These are phyloP conservation scores for Halocafeteria seosinensis DNA, from an alignment of 108 stramenopile species.

Conservation along the genomic window DNA sequence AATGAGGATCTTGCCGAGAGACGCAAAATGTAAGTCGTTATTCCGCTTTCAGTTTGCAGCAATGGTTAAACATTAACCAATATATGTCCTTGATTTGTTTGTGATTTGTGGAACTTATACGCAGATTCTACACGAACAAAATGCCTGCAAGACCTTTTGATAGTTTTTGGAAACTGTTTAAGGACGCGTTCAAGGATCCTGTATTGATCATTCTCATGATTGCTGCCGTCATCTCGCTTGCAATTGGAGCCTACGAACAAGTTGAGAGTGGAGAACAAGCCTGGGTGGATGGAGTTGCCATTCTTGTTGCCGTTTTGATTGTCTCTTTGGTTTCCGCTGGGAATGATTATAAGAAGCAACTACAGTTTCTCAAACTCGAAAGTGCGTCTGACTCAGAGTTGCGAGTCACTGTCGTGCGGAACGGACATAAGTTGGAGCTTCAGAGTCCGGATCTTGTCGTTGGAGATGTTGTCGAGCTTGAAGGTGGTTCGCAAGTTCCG, in stretches of 20 bases:
- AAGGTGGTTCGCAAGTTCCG: slow-evolving; percentile 59
- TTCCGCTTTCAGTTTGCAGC: no score
- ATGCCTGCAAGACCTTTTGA: background rate
- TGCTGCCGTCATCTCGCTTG: slow-evolving; percentile 42
- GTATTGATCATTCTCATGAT: slow-evolving; percentile 60
- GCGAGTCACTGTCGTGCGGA: slow-evolving; percentile 46
- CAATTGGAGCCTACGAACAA: slow-evolving; percentile 59
- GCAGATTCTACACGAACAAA: background rate
- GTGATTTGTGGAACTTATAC: background rate
- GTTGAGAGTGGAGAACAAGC: slow-evolving; percentile 38
- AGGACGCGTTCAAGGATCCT: background rate
- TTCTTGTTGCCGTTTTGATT: slow-evolving; percentile 70
- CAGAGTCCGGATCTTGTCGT: slow-evolving; percentile 74
- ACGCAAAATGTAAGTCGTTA: background rate
- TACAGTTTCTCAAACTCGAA: slow-evolving; percentile 64
- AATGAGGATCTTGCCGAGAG: background rate
- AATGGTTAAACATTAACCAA: no score
- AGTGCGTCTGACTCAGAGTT: slow-evolving; percentile 50
- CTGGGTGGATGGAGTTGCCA: slow-evolving; percentile 84
- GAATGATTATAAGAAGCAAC: slow-evolving; percentile 84
- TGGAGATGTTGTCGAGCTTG: slow-evolving; percentile 79
- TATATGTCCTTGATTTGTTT: background rate
- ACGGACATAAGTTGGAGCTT: slow-evolving; percentile 52
- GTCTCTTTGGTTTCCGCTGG: slow-evolving; percentile 71
- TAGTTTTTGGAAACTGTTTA: background rate